Base-by-base conservation (phyloP, 2,329 filamentous ascomycete species). In the Hypoxylon rubiginosum region DNA sequence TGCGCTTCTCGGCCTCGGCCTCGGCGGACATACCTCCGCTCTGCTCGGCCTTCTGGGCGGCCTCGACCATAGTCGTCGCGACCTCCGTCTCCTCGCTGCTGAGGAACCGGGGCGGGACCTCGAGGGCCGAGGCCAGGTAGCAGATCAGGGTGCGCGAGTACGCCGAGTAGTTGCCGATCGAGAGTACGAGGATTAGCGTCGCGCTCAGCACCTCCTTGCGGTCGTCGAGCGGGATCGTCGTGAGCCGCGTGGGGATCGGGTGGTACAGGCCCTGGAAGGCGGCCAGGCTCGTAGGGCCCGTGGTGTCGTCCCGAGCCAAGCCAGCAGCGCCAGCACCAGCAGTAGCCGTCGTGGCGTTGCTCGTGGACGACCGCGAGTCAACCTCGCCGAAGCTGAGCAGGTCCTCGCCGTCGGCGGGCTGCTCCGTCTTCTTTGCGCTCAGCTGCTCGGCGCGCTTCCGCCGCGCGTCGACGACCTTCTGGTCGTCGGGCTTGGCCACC, bases 1-100 rank as follows among this genome's bases (percentile, higher is more conserved):
- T 86, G 58, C 91, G 88, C 76, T 91, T 92, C 74, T 91, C 88
- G 0, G 89, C 90, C 76, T 96, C 93, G 1, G 90, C 88, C 66
- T 94, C 91, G 0, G 91, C 92, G 0, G 90, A 90, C 83, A 97
- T 90, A 48, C 86, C 84, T 61, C 55, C 41, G 87, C 39, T 70
- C 64, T 76, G 74, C 53, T 80, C 77, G 3, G 80, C 78, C 21
- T 83, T 82, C 26, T 85, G 85, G 45, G 88, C 90, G 0, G 90
- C 89, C 72, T 91, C 87, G 1, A 97, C 84, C 21, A 97, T 85
- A 0, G 90, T 91, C 50, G 88, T 87, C 0, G 93, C 92, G 53
- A 96, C 91, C 72, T 92, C 90, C 34, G 85, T 88, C 79, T 97
- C 93, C 69, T 94, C 88, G 7, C 82, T 82, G 68, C 90, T 87